Conservation (phyloP, 2,329 filamentous ascomycete species). For the Clonostachys chloroleuca region DNA sequence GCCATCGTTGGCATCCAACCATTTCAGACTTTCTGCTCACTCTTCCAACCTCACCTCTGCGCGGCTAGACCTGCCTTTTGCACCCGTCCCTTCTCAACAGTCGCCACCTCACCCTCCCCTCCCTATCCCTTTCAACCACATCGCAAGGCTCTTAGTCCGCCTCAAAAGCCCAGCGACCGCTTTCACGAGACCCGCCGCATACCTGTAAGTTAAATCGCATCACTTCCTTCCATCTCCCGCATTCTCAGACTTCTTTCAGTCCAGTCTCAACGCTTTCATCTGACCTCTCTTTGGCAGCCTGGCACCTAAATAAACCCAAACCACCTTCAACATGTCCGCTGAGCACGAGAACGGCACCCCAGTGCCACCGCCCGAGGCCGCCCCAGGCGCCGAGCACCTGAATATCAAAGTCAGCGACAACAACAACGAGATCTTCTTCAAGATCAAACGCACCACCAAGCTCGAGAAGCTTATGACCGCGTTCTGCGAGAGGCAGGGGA, state of each 20-base stretch:
- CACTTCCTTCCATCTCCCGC: no score
- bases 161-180: no score
- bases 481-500: slow-evolving; percentile 95
- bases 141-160: no score
- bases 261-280: neutral
- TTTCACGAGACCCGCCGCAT: no score
- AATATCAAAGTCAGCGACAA: slow-evolving; percentile 99
- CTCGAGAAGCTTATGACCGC: slow-evolving; percentile 98
- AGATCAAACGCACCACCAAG: slow-evolving; percentile 96
- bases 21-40: neutral
- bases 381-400: slow-evolving; percentile 67
- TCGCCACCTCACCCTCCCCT: neutral
- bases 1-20: neutral
- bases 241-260: no score
- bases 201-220: no score
- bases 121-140: neutral
- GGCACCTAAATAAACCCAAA: neutral
- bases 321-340: neutral
- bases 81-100: neutral
- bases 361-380: slow-evolving; percentile 23
- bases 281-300: neutral
- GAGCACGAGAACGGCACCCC: slow-evolving; percentile 35
- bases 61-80: neutral
- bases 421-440: slow-evolving; percentile 99
- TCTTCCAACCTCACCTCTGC: neutral